phyloP scores from a whole-genome alignment of 2,329 filamentous ascomycete species.

The Magnaporthiopsis rhizophila region DNA sequence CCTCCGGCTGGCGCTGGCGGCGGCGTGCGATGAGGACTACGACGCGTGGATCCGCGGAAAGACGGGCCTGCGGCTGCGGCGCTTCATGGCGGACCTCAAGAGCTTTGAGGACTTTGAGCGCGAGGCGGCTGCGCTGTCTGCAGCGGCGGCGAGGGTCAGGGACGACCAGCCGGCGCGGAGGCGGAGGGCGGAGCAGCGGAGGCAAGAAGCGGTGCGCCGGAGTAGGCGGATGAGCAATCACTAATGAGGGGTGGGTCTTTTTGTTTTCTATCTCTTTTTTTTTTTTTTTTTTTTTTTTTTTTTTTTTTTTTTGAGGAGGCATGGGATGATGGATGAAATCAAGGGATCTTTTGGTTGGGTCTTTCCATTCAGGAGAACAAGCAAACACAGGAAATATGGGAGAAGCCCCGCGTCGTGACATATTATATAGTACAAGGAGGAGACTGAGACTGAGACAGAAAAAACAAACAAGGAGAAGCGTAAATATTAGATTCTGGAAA shows the following conservation, averaged over 20 bases:
- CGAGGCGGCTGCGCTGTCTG: constrained; percentile 4
- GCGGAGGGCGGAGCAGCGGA: constrained; percentile 9
- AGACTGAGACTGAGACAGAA: not conserved
- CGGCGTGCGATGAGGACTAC: constrained; percentile 46
- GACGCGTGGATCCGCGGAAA: constrained; percentile 42
- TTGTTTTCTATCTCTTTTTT: too few relatives aligned
- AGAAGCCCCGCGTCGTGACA: not conserved
- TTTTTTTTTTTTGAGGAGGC: too few relatives aligned
- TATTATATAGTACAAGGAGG: not conserved
- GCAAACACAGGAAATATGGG: not conserved
- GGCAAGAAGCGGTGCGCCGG: not conserved
- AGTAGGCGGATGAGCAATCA: not conserved
- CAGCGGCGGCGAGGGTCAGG: not conserved
- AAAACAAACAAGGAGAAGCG: not conserved
- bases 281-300: too few relatives aligned
- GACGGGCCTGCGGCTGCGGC: constrained; percentile 44
- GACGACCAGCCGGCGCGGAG: constrained; percentile 10
- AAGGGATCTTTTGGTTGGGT: not conserved
- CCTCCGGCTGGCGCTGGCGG: constrained; percentile 45
- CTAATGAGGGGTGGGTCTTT: not conserved
- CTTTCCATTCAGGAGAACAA: not conserved
- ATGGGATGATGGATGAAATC: too few relatives aligned
- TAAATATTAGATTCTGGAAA: not conserved
- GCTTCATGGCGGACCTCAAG: constrained; percentile 46
- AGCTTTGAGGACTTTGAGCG: constrained; percentile 35